Percentiles rank a stretch among this genome's conserved stretches.
phyloP scores from a whole-genome alignment of 2,329 filamentous ascomycete genomes.

The Nigrospora osmanthi region DNA sequence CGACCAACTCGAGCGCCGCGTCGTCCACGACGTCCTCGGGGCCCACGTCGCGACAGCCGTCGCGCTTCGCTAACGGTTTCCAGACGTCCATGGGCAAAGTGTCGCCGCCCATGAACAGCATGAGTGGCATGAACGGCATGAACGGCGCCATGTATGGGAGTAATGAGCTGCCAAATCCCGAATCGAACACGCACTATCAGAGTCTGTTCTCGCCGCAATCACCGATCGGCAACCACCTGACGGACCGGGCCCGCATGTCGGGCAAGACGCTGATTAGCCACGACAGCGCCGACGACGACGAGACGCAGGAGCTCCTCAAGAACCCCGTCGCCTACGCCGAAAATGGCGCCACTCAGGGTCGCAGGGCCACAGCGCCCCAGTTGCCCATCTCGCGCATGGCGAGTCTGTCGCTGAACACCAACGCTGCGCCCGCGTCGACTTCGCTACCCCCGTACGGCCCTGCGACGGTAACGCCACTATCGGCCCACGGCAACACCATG shows the following conservation, averaged over 20 bases:
- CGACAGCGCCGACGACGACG: constrained; percentile 60
- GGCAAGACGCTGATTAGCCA: constrained; percentile 69
- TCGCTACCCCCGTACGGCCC: constrained; percentile 41
- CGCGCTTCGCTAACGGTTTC: constrained; percentile 49
- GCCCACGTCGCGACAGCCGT: constrained; percentile 41
- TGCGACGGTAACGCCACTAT: constrained; percentile 25
- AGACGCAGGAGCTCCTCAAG: constrained; percentile 64
- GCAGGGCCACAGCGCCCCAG: constrained; percentile 65
- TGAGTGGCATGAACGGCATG: constrained; percentile 9
- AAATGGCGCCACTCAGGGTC: constrained; percentile 51
- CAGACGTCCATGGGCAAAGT: constrained; percentile 57
- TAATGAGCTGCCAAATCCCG: constrained; percentile 52
- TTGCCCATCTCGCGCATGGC: constrained; percentile 63
- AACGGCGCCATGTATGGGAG: constrained; percentile 28
- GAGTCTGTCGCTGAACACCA: constrained; percentile 66
- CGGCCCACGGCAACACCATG: constrained; percentile 38
- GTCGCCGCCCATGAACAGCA: constrained; percentile 50
- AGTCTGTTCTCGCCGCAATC: constrained; percentile 67
- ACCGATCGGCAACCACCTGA: constrained; percentile 62
- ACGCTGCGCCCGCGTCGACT: constrained; percentile 47
- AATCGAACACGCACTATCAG: constrained; percentile 46
- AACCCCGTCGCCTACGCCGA: constrained; percentile 69
- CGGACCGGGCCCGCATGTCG: constrained; percentile 50
- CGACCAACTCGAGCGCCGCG: constrained; percentile 19
- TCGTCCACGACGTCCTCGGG: constrained; percentile 36